Evolutionary conservation across 305 asterid species (phyloP), one percentile per base, ranked within the genome.

Genomic region (Ilex paraguariensis): DNA sequence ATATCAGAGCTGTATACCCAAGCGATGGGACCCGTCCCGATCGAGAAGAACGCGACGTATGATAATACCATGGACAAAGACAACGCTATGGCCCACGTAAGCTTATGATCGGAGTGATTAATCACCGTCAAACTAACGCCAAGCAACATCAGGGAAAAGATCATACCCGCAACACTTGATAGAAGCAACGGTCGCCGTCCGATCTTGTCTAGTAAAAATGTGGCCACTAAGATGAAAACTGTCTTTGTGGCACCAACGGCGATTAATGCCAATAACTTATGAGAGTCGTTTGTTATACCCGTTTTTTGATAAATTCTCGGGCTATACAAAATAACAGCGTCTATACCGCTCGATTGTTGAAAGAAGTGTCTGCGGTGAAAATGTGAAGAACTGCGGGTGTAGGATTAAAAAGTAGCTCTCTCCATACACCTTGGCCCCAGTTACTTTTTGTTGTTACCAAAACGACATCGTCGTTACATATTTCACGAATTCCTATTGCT

Each of bases 1-100:
- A 89, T 83, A 77, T 89, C 95, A 2, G 97, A 86, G 44, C 89
- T 79, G 39, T 89, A 89, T 1, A 89, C 95, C 92, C 93, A 83
- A 0, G 89, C 77, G 2, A 89, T 80, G 17, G 97, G 97, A 3
- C 97, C 95, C 91, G 86, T 66, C n/a, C 97, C 97, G 0, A 84
- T 83, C 0, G 97, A 87, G 67, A 87, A 89, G 28, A 81, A 78
- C 0, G 89, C 79, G 61, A 86, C 97, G 72, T 79, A 84, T 28
- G 84, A 63, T 8, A 89, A 45, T 1, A 81, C 75, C 40, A 79
- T 54, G 0, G 55, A 46, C 0, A 84, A 44, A 54, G 79, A 72
- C 31, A 83, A 17, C 1, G 73, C 87, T 0, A 84, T 3, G 51
- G 91, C 87, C 97, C 97, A 89, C 3, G 17, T 15, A 10, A 82